Base-by-base conservation (phyloP, 495 filamentous ascomycete species). In the Parathielavia appendiculata region DNA sequence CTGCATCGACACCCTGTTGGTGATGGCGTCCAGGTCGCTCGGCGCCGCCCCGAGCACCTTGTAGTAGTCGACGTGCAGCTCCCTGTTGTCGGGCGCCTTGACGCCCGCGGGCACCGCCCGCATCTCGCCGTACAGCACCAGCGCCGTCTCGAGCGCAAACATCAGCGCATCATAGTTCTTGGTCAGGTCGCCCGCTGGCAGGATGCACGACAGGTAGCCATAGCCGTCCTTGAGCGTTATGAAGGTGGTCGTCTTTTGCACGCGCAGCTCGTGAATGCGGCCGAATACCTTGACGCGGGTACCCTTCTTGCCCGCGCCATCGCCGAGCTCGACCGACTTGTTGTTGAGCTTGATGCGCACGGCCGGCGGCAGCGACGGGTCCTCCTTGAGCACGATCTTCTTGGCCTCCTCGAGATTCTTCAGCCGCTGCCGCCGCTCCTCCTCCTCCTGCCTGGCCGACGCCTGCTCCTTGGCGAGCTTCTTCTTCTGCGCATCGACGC, bases 1-100 rank as follows among this genome's bases (percentile, higher is more conserved):
- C 61, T 91, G 83, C 49, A 81, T 77, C 43, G 90, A 86, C 22
- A 96, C 90, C 61, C 85, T 86, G 78, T 89, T 96, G 79, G 90
- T 95, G 69, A 96, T 92, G 56, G 95, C 89, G 56, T 97, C 93
- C 58, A 91, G 86, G 66, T 92, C 93, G 50, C 89, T 88, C 20
- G 67, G 65, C 26, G 91, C 91, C 59, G 84, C 83, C 60, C 91
- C 88, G 59, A 92, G 82, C 66, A 98, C 82, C 70, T 85, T 84
- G 77, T 86, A 97, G 77, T 89, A 97, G 70, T 99, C 93, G 57
- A 89, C 95, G 61, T 95, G 91, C 46, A 99, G 79, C 72, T 99
- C 93, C 51, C 95, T 89, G 79, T 86, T 76, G 71, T 90, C 86
- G 47, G 90, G 90, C 5, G 95, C 95, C 51, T 86, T 82, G 60